Evolutionary conservation across 2,329 filamentous ascomycete species (phyloP), one percentile per base, ranked within the genome.

Genomic region (Pyricularia grisea): DNA sequence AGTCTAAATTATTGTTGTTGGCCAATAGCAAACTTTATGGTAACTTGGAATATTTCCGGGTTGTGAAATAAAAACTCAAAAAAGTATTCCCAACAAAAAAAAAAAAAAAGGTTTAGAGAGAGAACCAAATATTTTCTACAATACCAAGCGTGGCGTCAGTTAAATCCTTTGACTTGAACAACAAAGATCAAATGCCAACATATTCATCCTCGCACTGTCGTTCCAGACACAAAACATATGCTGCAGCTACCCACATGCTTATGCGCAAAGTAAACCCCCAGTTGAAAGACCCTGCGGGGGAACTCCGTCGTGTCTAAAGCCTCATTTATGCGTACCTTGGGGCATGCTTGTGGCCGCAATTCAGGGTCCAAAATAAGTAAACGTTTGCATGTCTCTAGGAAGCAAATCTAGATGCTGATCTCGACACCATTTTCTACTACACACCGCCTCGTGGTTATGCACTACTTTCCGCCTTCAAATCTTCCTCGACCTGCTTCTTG

Each of bases 401-500:
- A 61, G 58, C n/a, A 61, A 61, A 61, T 61, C 58, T 61, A 61
- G 42, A 50, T 27, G 58, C 58, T 27, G 58, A 61, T 25, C 58
- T 33, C 58, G 25, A 61, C 58, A 23, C n/a, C 33, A 61, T 17
- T n/a, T 50, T 50, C 42, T n/a, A 20, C 42, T 20, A 20, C 20
- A 50, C 42, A n/a, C 42, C 42, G 17, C 17, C 42, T 50, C 42
- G 42, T 50, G 58, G 27, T 61, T 27, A 61, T 61, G 58, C 58
- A 25, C 58, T 61, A 25, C 58, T 61, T 31, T 68, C 55, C 2
- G 58, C 67, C 67, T 63, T 64, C 66, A 91, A 80, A 78, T 91
- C 89, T 74, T 85, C 80, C 70, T 87, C 89, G 10, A 96, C 91
- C 78, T 94, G 88, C 71, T 85, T 84, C 77, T 89, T 88, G 5